Evolutionary conservation across 2,329 filamentous ascomycete genomes (phyloP).

Genomic region (Xylariaceae sp.): DNA sequence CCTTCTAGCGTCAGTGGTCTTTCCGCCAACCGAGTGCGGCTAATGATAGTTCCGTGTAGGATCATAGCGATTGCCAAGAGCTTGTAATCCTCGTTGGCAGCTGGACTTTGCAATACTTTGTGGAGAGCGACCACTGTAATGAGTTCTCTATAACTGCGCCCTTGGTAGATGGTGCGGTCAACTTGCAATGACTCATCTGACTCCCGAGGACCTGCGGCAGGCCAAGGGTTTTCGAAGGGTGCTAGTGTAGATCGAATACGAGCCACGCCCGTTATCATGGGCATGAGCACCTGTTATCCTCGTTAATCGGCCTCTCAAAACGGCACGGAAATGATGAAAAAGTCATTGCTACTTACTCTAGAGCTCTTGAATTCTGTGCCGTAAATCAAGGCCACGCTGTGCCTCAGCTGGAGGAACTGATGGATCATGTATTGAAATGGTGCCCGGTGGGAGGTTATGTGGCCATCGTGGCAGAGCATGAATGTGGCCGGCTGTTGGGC

Average conservation of each 20-base stretch:
- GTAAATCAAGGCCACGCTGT: constrained; percentile 15
- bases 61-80: constrained; percentile 5
- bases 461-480: constrained; percentile 63
- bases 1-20: not conserved
- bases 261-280: constrained; percentile 10
- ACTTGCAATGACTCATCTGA: not conserved
- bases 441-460: not conserved
- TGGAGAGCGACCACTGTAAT: constrained; percentile 5
- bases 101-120: not conserved
- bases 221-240: not conserved
- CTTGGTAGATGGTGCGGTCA: constrained; percentile 8
- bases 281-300: constrained; percentile 6
- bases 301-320: not conserved
- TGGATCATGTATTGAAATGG: constrained; percentile 17
- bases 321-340: not conserved
- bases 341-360: constrained; percentile 10
- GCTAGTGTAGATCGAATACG: not conserved
- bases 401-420: constrained; percentile 10
- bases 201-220: not conserved
- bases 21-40: constrained; percentile 6
- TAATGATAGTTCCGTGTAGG: constrained; percentile 10
- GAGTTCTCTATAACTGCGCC: constrained; percentile 10
- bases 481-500: constrained; percentile 54
- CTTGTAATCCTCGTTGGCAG: not conserved
- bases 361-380: constrained; percentile 19